Conservation (phyloP, 495 filamentous ascomycete genomes). For the Talaromyces trachyspermus region DNA sequence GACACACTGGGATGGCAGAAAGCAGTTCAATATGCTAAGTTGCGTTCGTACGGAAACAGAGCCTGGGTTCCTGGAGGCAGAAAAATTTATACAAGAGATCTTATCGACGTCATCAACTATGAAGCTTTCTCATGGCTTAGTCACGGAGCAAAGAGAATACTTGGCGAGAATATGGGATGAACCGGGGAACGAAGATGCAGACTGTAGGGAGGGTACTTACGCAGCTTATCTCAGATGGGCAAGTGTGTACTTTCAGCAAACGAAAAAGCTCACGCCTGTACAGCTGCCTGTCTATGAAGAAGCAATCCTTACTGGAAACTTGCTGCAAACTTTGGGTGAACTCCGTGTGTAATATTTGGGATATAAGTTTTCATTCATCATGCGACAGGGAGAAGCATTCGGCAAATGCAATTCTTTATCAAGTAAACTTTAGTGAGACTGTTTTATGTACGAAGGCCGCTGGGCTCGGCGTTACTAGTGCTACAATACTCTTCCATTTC, state of each 20-base stretch:
- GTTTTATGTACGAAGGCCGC: no score
- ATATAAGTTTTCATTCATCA: not conserved
- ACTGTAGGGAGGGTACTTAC: not conserved
- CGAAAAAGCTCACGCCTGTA: not conserved
- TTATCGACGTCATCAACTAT: conserved; percentile 2
- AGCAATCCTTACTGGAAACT: not conserved
- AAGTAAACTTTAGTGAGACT: not conserved
- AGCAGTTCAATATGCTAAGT: conserved; percentile 8
- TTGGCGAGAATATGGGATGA: conserved; percentile 4
- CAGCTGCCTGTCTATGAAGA: not conserved
- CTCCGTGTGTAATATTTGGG: not conserved
- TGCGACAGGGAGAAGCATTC: not conserved
- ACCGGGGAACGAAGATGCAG: conserved; percentile 5
- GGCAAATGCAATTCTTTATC: not conserved
- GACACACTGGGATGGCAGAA: conserved; percentile 5
- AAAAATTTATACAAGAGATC: not conserved
- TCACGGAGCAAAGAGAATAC: not conserved
- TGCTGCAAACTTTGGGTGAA: not conserved
- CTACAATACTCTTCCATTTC: no score
- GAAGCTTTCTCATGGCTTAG: conserved; percentile 2
- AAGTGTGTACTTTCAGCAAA: conserved; percentile 1
- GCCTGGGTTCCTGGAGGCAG: not conserved
- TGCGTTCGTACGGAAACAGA: not conserved
- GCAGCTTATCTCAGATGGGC: conserved; percentile 3
- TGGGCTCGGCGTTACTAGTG: no score